Percentiles rank a stretch among this genome's conserved stretches.
Evolutionary conservation across 2,329 filamentous ascomycete genomes (phyloP).

Genomic region (Fusarium hostae): DNA sequence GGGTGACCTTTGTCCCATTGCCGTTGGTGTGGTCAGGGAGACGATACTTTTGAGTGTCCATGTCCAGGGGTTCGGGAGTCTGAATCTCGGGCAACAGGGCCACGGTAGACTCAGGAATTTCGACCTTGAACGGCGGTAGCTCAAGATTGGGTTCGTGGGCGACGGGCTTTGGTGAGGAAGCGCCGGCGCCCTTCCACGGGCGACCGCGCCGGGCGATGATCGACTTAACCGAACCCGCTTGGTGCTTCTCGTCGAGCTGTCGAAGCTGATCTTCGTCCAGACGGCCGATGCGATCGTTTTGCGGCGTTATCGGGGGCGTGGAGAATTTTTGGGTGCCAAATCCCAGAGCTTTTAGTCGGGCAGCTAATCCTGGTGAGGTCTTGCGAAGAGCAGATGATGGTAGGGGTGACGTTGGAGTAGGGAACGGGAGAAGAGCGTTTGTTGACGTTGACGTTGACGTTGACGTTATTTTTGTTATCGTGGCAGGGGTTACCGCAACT

Average conservation of each 20-base stretch:
- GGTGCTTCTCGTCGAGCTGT: slow-evolving; percentile 74
- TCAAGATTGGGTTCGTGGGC: slow-evolving; percentile 41
- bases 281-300: slow-evolving; percentile 68
- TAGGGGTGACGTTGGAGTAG: slow-evolving; percentile 41
- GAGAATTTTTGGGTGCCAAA: slow-evolving; percentile 61
- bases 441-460: slow-evolving; percentile 44
- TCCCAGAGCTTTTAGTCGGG: slow-evolving; percentile 72
- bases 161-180: slow-evolving; percentile 44
- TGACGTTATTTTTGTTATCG: slow-evolving; percentile 38
- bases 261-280: slow-evolving; percentile 77
- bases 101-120: slow-evolving; percentile 42
- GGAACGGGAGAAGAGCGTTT: slow-evolving; percentile 34
- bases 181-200: slow-evolving; percentile 75
- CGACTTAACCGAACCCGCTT: slow-evolving; percentile 62
- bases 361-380: slow-evolving; percentile 72
- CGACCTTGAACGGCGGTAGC: slow-evolving; percentile 43
- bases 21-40: slow-evolving; percentile 76
- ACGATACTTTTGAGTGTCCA: slow-evolving; percentile 80
- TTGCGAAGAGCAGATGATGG: slow-evolving; percentile 59
- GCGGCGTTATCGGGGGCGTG: slow-evolving; percentile 41
- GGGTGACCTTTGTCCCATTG: slow-evolving; percentile 73
- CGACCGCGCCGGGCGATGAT: slow-evolving; percentile 73
- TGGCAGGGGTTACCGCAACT: slow-evolving; percentile 31
- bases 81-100: slow-evolving; percentile 63
- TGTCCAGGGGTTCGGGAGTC: slow-evolving; percentile 62